A percentile compares a stretch with the other conserved stretches of the same genome.
Evolutionary conservation across 805 yeast species (phyloP).

Genomic region (Saccharomycopsis lassenensis): DNA sequence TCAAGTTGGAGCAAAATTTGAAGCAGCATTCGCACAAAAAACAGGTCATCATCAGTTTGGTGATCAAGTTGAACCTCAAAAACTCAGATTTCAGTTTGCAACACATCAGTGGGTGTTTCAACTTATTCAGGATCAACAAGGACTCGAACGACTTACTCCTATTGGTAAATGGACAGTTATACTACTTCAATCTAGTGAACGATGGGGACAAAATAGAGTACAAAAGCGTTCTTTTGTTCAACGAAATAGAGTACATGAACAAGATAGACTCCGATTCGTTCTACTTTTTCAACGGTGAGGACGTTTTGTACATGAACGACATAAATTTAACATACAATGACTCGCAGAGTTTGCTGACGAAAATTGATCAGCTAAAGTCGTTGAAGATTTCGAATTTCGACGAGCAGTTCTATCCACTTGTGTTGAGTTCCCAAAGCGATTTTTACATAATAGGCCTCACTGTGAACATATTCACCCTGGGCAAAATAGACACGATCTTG

Average conservation of each 20-base stretch:
- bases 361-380: conserved; percentile 9
- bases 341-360: conserved; percentile 1
- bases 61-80: conserved; percentile 15
- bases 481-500: conserved; percentile 19
- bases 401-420: conserved; percentile 21
- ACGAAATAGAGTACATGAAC: conserved; percentile 20
- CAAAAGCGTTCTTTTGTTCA: conserved; percentile 19
- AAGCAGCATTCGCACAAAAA: conserved; percentile 3
- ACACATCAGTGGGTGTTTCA: conserved; percentile 17
- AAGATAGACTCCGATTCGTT: conserved; percentile 21
- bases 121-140: conserved; percentile 9
- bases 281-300: conserved; percentile 31
- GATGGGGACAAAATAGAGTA: conserved; percentile 7
- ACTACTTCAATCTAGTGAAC: conserved; percentile 17
- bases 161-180: conserved; percentile 22
- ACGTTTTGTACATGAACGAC: conserved; percentile 20
- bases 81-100: conserved; percentile 17
- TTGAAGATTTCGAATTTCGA: conserved; percentile 24
- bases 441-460: conserved; percentile 35
- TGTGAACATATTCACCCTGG: conserved; percentile 23
- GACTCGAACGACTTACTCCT: conserved; percentile 20
- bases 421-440: conserved; percentile 23
- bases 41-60: conserved; percentile 16
- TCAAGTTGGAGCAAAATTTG: conserved; percentile 20
- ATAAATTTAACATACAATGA: conserved; percentile 1